Base-by-base conservation (phyloP, 495 filamentous ascomycete species). In the Tricharina praecox region DNA sequence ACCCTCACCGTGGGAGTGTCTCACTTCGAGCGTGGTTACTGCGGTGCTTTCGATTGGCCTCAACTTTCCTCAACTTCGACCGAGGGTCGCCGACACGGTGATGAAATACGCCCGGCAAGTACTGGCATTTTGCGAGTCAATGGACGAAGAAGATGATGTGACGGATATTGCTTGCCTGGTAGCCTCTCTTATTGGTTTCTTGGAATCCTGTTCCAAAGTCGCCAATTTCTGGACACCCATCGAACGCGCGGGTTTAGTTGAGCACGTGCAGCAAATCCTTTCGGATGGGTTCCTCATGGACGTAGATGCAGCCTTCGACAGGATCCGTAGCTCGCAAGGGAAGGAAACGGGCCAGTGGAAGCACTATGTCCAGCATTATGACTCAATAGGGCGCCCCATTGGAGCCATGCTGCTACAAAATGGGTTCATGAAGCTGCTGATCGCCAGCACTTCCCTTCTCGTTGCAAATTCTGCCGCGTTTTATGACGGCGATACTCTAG, bases 321-420 rank as follows among this genome's bases (percentile, higher is more conserved):
- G 79, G 1, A 79, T 96, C 45, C 81, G 90, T 8, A 72, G 70
- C 53, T 65, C 67, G 0, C 67, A 81, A 33, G 70, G 75, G 40
- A 67, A 66, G 23, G 53, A 66, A 41, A 58, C 69, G 15, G 74
- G 68, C 50, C 78, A 86, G 43, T 97, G 90, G 90, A 88, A 78
- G 59, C 73, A 74, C 50, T 86, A 78, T 63, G 66, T 79, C 15
- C 77, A 78, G n/a, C 78, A 82, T 37, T 96, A 97, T 62, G 76
- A 85, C 21, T 71, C 74, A 7, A 69, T 74, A 47, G 81, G 81
- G 10, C 75, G 81, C 13, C 87, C 90, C 1, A 63, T 96, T 24
- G 86, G 90, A 3, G 85, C 85, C n/a, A 87, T 94, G 82, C 67
- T 95, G 5, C 63, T 97, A 13, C 85, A 86, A 59, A 76, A 81